These are phyloP conservation scores for Aspergillus wentii DNA, from an alignment of 495 filamentous ascomycete genomes.

Conservation along the genomic window DNA sequence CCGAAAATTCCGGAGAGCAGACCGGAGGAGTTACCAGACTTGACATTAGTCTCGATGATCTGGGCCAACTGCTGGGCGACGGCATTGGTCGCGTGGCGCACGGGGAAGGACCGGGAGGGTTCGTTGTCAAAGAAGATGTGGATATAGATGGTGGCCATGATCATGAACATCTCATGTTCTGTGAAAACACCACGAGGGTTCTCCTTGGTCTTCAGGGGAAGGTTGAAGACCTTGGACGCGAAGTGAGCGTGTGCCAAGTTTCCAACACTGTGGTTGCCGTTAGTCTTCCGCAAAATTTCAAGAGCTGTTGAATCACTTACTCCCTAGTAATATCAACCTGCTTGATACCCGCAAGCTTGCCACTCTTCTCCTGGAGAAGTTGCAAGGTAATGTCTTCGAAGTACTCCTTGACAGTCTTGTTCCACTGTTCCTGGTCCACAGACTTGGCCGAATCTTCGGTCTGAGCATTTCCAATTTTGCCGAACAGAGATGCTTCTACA, in stretches of 20 bases:
- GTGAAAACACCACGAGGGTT: slow-evolving; percentile 68
- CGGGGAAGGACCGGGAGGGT: slow-evolving; percentile 44
- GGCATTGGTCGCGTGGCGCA: slow-evolving; percentile 58
- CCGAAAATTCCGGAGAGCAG: slow-evolving; percentile 52
- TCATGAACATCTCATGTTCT: slow-evolving; percentile 73
- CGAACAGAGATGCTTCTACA: slow-evolving; percentile 48
- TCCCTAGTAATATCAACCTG: slow-evolving; percentile 77
- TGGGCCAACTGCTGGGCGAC: slow-evolving; percentile 59
- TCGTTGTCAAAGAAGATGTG: slow-evolving; percentile 55
- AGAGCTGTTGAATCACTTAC: slow-evolving; percentile 21
- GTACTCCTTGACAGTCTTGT: slow-evolving; percentile 48
- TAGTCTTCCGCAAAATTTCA: neutral
- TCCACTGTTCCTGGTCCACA: slow-evolving; percentile 44
- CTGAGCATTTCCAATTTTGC: slow-evolving; percentile 43
- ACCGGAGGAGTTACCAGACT: slow-evolving; percentile 54
- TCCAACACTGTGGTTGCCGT: slow-evolving; percentile 46
- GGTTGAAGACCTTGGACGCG: slow-evolving; percentile 63
- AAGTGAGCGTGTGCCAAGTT: slow-evolving; percentile 72
- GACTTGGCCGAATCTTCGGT: slow-evolving; percentile 37
- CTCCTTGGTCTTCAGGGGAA: slow-evolving; percentile 68
- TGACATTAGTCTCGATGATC: slow-evolving; percentile 60
- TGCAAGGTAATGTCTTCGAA: slow-evolving; percentile 57
- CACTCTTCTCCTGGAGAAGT: slow-evolving; percentile 60
- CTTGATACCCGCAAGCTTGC: slow-evolving; percentile 50
- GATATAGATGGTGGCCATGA: slow-evolving; percentile 62